Evolutionary conservation across 1,284 basidiomycete species (phyloP).

Genomic region (Termitomyces sp.): DNA sequence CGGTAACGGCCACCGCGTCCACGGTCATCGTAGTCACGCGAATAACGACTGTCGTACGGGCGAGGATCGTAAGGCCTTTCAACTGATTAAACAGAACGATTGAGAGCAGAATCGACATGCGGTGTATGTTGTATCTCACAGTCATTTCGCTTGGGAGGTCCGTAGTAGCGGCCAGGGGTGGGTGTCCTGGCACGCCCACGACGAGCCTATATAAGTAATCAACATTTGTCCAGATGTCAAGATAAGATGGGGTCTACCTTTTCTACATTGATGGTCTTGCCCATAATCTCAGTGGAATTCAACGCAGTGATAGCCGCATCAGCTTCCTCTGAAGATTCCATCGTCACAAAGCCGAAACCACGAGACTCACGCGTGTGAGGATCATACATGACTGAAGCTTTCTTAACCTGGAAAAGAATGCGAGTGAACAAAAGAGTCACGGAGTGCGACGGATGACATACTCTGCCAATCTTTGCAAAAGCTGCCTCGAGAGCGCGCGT

Average conservation of each 20-base stretch:
- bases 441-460: constrained; percentile 35
- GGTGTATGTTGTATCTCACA: constrained; percentile 29
- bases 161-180: constrained; percentile 92
- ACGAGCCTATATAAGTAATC: constrained; percentile 65
- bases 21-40: constrained; percentile 36
- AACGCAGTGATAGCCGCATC: constrained; percentile 84
- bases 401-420: constrained; percentile 55
- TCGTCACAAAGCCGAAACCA: constrained; percentile 97
- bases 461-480: constrained; percentile 87
- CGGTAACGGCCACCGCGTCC: neutral
- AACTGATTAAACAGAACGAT: constrained; percentile 29
- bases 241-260: constrained; percentile 48
- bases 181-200: constrained; percentile 92
- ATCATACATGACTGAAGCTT: constrained; percentile 95
- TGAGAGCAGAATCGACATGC: constrained; percentile 8
- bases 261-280: constrained; percentile 82
- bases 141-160: constrained; percentile 79
- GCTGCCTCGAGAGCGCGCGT: constrained; percentile 83
- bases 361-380: constrained; percentile 95
- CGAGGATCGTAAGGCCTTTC: constrained; percentile 78
- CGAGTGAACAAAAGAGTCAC: neutral
- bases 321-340: constrained; percentile 84
- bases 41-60: constrained; percentile 76
- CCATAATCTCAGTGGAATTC: constrained; percentile 80
- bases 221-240: neutral